These are phyloP conservation scores for Kodamaea laetipori DNA, from an alignment of 805 yeast species.

Conservation along the genomic window DNA sequence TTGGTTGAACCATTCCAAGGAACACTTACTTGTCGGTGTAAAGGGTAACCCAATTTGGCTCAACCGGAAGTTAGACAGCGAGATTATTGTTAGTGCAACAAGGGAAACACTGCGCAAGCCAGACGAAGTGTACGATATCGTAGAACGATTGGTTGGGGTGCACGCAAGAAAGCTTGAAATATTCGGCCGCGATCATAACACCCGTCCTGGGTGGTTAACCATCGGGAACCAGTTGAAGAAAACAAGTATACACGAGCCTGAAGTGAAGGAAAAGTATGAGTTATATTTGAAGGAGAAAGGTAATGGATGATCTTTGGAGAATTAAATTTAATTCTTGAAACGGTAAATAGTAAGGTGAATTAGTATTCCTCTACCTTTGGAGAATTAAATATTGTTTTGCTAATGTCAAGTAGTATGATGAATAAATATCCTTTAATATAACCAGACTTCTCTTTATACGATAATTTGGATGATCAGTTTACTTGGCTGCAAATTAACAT, in stretches of 20 bases:
- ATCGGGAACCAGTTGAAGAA: conserved; percentile 78
- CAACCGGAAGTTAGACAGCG: conserved; percentile 65
- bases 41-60: conserved; percentile 83
- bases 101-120: conserved; percentile 92
- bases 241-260: conserved; percentile 57
- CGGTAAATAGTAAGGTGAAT: too few species aligned
- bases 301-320: too few species aligned
- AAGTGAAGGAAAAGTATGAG: conserved; percentile 47
- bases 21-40: conserved; percentile 81
- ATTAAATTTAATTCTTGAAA: too few species aligned
- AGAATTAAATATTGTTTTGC: too few species aligned
- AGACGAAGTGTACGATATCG: conserved; percentile 81
- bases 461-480: too few species aligned
- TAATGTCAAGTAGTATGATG: too few species aligned
- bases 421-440: too few species aligned
- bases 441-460: too few species aligned
- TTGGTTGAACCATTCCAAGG: conserved; percentile 95
- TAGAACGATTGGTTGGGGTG: conserved; percentile 80
- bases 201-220: conserved; percentile 87
- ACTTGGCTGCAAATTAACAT: not conserved
- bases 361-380: too few species aligned
- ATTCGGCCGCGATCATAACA: conserved; percentile 84
- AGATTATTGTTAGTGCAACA: conserved; percentile 76
- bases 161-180: conserved; percentile 81
- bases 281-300: not conserved